phyloP scores from a whole-genome alignment of 1,284 basidiomycete genomes.

The Fomitopsis betulina region DNA sequence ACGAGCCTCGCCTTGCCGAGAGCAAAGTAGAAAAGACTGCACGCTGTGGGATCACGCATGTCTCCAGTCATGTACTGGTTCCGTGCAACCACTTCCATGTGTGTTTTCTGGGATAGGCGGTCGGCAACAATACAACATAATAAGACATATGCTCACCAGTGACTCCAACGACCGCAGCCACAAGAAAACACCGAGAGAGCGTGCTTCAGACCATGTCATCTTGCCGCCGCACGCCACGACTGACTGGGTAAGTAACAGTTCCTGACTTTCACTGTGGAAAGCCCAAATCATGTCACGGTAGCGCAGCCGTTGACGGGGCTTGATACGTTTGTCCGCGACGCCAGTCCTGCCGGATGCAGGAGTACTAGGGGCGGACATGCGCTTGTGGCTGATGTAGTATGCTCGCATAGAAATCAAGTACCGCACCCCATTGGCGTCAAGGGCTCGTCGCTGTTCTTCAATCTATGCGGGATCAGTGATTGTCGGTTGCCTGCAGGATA shows the following conservation, averaged over 20 bases:
- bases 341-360: constrained; percentile 35
- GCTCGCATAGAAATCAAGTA: constrained; percentile 87
- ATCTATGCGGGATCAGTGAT: constrained; percentile 44
- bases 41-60: constrained; percentile 82
- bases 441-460: constrained; percentile 79
- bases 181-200: constrained; percentile 80
- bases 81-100: constrained; percentile 88
- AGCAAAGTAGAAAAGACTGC: constrained; percentile 94
- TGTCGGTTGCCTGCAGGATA: background rate
- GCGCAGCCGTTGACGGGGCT: constrained; percentile 67
- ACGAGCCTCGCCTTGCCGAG: constrained; percentile 90
- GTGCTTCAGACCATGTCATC: constrained; percentile 86
- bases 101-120: constrained; percentile 48
- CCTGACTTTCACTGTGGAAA: constrained; percentile 90
- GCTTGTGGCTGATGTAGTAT: constrained; percentile 73
- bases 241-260: constrained; percentile 71
- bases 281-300: constrained; percentile 96
- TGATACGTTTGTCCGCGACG: constrained; percentile 36
- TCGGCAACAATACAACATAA: background rate
- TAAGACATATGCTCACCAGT: constrained; percentile 43
- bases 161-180: constrained; percentile 81
- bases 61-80: constrained; percentile 89
- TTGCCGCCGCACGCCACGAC: constrained; percentile 72
- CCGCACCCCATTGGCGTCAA: constrained; percentile 87
- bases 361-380: constrained; percentile 44